Base-by-base conservation (phyloP, 192 early-diverging fungal species). In the Entomortierella beljakovae region DNA sequence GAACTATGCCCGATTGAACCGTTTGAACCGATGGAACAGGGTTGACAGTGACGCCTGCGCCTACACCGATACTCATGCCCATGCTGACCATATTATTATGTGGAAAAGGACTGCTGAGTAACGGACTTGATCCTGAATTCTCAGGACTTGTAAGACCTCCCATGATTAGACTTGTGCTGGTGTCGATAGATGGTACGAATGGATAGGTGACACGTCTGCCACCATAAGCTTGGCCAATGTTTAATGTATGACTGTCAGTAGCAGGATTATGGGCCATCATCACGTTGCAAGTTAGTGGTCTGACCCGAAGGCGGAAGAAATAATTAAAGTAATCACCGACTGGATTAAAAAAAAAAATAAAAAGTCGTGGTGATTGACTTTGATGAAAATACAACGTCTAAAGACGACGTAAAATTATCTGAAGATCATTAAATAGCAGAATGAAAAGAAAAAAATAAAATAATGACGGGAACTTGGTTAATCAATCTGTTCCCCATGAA, bases 151-250 rank as follows among this genome's bases (percentile, higher is more conserved):
- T 64, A n/a, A 79, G 53, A 13, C 54, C 68, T 18, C 35, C 64
- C 59, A 79, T 58, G 49, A 70, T 13, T n/a, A 79, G 28, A 4
- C 67, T 62, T 5, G 75, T 64, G 59, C 67, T 79, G 0, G 75
- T 79, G 26, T 79, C 75, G 37, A 79, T 79, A 10, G 75, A 70
- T 1, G 75, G 75, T 37, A 79, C 75, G 32, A 79, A 70, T 40
- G 75, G 75, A n/a, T 79, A 68, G 2, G 75, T 79, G 18, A 79
- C 64, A 22, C 75, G 66, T 15, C 75, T 60, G 43, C 65, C 55
- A 28, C 60, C 61, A 40, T 77, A 79, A 18, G 52, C 11, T 16
- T 57, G 61, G 31, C 46, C 57, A 42, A 71, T 38, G 54, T 22
- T 42, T 7, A 58, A 32, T 15, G 58, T 43, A 6, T 43, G 34